Evolutionary conservation across 2,329 filamentous ascomycete genomes (phyloP).

Genomic region (Aspergillus thermomutatus): DNA sequence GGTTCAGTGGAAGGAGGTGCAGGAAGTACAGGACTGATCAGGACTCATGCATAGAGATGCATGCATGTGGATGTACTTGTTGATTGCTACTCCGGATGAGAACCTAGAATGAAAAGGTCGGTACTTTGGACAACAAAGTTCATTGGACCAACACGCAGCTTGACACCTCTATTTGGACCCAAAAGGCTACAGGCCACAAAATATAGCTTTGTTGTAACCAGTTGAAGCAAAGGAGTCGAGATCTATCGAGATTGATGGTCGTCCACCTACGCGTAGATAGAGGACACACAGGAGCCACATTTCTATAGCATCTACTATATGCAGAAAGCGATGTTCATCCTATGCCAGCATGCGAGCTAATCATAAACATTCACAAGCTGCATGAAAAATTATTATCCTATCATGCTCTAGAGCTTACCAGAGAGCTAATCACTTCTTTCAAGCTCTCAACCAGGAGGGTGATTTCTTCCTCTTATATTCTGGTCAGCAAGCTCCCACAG

Average conservation of each 20-base stretch:
- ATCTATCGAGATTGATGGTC: not conserved
- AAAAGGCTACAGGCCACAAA: not conserved
- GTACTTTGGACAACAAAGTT: not conserved
- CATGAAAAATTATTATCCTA: not conserved
- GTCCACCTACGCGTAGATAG: not conserved
- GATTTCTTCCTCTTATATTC: constrained; percentile 14
- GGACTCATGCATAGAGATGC: not conserved
- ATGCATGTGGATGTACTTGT: not conserved
- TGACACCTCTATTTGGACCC: not conserved
- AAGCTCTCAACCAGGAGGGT: constrained; percentile 13
- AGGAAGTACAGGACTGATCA: not conserved
- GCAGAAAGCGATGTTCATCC: too few species aligned
- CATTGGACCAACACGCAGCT: not conserved
- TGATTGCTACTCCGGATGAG: not conserved
- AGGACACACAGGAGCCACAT: not conserved
- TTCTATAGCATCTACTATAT: not conserved
- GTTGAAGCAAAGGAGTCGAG: too few species aligned
- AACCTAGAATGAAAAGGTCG: not conserved
- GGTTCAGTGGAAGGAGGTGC: not conserved
- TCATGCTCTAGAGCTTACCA: not conserved
- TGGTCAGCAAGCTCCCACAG: not conserved
- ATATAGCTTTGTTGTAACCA: not conserved
- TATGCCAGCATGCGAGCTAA: not conserved
- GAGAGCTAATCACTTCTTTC: constrained; percentile 6
- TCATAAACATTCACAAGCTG: not conserved